Evolutionary conservation across 805 yeast species (phyloP), one percentile per base, ranked within the genome.

Genomic region (Candida alai): DNA sequence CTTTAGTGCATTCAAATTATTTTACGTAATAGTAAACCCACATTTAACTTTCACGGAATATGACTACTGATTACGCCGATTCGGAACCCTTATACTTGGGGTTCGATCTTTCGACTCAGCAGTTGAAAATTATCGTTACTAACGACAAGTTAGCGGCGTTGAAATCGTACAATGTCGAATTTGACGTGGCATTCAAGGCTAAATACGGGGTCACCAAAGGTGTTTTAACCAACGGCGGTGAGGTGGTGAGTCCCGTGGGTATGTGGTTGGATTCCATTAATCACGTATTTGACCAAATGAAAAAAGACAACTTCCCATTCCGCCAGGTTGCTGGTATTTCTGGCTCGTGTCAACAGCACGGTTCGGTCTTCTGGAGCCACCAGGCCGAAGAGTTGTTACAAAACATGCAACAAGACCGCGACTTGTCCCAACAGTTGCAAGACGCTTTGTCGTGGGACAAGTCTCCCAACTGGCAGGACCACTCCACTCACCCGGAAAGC

Each of bases 401-500:
- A 1, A 39, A 46, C 0, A 58, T 84, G 36, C 44, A 64, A 1
- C 18, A 50, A 0, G 39, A 44, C 4, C 32, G 48, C 9, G 39
- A 64, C 2, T 60, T 84, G 32, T 52, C 64, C 23, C 68, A 62
- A 2, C 84, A 73, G 41, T 48, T 84, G 24, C 45, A 48, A 14
- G 45, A 45, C 1, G 81, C 83, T 1, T 80, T 85, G 44, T 65
- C 90, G 2, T 69, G 78, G 45, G 64, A 70, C 5, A 68, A 68
- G 25, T 80, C 94, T 4, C 95, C 96, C 6, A 88, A 89, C 52
- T 88, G 97, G 97, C 97, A 88, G 58, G 96, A 88, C 51, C 95
- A 86, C 52, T 81, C 93, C 16, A 88, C 97, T 0, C 81, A 76
- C 4, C 58, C 66, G 14, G 95, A 88, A 53, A 68, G 84, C 36